Percentiles rank a stretch among this genome's conserved stretches.
Conservation (phyloP, 495 filamentous ascomycete genomes). For the Trichoderma asperelloides region DNA sequence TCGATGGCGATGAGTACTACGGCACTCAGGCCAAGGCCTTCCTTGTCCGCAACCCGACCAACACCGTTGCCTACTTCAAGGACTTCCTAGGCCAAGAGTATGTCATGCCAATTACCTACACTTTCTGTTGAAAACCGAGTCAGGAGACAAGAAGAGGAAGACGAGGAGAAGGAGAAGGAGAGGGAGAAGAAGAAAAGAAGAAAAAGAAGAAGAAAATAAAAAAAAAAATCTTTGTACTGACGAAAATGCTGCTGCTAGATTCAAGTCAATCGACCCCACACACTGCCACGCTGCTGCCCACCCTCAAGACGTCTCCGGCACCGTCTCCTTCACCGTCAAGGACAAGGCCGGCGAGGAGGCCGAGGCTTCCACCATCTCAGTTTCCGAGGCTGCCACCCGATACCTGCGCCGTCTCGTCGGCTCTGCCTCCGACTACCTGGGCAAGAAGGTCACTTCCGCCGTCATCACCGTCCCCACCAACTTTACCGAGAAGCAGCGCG, state of each 20-base stretch:
- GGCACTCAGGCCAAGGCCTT: conserved; percentile 91
- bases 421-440: conserved; percentile 84
- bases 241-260: conserved; percentile 35
- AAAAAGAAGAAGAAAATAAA: not conserved
- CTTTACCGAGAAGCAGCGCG: conserved; percentile 77
- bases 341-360: conserved; percentile 58
- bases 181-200: not conserved
- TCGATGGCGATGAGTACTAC: conserved; percentile 91
- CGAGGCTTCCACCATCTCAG: conserved; percentile 56
- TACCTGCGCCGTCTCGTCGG: conserved; percentile 73
- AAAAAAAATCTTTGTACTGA: not conserved
- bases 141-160: not conserved
- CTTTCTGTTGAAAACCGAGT: not conserved
- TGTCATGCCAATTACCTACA: too few species aligned
- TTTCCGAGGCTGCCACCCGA: conserved; percentile 79
- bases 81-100: conserved; percentile 93
- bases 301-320: conserved; percentile 63
- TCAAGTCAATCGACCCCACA: conserved; percentile 92
- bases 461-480: conserved; percentile 92
- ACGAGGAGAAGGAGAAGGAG: not conserved
- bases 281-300: conserved; percentile 90
- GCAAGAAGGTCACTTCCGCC: conserved; percentile 83
- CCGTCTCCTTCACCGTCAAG: conserved; percentile 72
- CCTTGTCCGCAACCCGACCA: conserved; percentile 80
- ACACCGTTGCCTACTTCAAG: conserved; percentile 92